Conservation (phyloP, 257 asterid genomes). For the Solanum pinnatisectum region DNA sequence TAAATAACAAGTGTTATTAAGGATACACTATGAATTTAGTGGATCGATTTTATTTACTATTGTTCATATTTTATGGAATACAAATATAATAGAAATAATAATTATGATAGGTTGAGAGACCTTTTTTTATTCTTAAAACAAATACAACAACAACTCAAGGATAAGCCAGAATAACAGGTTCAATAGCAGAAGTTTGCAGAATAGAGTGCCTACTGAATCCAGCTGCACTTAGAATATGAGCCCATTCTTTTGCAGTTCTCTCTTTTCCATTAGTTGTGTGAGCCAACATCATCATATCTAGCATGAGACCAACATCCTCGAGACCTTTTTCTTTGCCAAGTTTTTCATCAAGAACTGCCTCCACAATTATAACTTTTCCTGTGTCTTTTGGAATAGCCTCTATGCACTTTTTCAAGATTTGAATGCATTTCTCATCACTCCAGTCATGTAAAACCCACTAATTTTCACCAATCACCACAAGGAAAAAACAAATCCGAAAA, state of each 20-base stretch:
- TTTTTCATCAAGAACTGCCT: slow-evolving; percentile 37
- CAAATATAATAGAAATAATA: too few species aligned
- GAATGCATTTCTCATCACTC: slow-evolving; percentile 59
- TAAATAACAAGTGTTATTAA: too few species aligned
- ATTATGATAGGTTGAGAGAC: too few species aligned
- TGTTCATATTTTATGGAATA: too few species aligned
- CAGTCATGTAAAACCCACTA: slow-evolving; percentile 75
- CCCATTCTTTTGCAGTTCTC: slow-evolving; percentile 50
- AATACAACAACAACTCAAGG: too few species aligned
- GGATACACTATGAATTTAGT: too few species aligned
- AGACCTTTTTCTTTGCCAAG: not conserved
- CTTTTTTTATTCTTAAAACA: too few species aligned
- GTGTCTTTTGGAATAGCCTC: slow-evolving; percentile 29
- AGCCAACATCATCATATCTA: slow-evolving; percentile 70
- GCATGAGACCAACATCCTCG: slow-evolving; percentile 26
- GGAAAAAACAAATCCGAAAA: too few species aligned
- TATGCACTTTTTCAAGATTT: slow-evolving; percentile 33
- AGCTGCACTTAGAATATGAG: slow-evolving; percentile 23
- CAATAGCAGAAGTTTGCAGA: slow-evolving; percentile 14
- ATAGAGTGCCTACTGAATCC: slow-evolving; percentile 31
- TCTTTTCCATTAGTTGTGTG: slow-evolving; percentile 57
- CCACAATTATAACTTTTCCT: slow-evolving; percentile 56
- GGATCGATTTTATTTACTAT: too few species aligned
- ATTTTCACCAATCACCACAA: not conserved
- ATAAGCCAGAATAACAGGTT: not conserved